A percentile compares a stretch with the other conserved stretches of the same genome.
These are phyloP conservation scores for Polyporus tsugae DNA, from an alignment of 1,284 basidiomycete genomes.

Conservation along the genomic window DNA sequence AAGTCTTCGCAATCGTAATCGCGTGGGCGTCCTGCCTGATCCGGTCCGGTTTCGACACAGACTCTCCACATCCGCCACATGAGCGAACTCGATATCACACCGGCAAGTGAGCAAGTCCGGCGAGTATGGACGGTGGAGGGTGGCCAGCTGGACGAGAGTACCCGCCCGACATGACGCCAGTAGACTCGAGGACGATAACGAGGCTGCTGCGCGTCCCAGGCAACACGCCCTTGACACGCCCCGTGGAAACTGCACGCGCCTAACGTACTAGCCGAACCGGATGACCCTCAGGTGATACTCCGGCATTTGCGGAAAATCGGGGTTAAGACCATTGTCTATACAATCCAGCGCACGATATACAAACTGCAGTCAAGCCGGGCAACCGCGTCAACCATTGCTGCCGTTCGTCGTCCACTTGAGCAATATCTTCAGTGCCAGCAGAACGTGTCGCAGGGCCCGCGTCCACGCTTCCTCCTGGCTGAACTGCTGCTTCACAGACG, in stretches of 20 bases:
- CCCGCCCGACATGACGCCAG: neutral
- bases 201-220: conserved; percentile 13
- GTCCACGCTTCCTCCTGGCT: conserved; percentile 98
- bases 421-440: conserved; percentile 88
- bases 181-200: conserved; percentile 7
- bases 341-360: neutral
- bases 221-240: neutral
- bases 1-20: conserved; percentile 28
- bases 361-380: neutral
- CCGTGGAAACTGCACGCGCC: neutral
- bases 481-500: conserved; percentile 93
- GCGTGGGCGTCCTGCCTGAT: conserved; percentile 20
- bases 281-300: neutral
- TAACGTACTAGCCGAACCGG: neutral
- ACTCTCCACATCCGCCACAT: neutral
- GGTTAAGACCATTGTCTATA: neutral
- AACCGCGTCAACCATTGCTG: conserved; percentile 57
- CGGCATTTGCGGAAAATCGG: neutral
- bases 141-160: neutral
- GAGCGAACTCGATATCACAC: neutral
- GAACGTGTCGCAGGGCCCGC: conserved; percentile 88
- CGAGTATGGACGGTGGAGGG: neutral
- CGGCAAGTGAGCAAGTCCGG: neutral
- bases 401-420: conserved; percentile 87
- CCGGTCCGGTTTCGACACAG: conserved; percentile 29